phyloP scores from a whole-genome alignment of 2,329 filamentous ascomycete species.

The Helotiales sp. region DNA sequence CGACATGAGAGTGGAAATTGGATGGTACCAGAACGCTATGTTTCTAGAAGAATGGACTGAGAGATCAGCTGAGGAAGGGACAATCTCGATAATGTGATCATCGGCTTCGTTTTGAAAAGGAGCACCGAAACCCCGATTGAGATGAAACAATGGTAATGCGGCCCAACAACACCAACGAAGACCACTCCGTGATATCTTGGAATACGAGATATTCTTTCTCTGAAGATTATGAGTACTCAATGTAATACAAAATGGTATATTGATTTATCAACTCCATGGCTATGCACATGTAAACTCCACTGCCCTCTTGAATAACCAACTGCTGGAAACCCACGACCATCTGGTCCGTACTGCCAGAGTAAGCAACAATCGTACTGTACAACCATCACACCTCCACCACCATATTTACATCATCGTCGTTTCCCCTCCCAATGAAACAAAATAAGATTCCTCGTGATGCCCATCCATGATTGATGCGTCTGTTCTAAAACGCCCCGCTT shows the following conservation, averaged over 20 bases:
- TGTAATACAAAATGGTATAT: too few species aligned
- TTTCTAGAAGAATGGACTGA: not conserved
- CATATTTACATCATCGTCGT: slow-evolving; percentile 17
- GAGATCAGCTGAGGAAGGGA: not conserved
- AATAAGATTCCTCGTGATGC: slow-evolving; percentile 12
- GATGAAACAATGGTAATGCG: not conserved
- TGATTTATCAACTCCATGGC: slow-evolving; percentile 15
- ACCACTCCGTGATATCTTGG: too few species aligned
- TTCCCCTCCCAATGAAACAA: slow-evolving; percentile 12
- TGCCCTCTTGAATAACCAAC: not conserved
- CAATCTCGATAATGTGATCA: not conserved
- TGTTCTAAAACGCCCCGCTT: slow-evolving; percentile 21
- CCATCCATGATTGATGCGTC: slow-evolving; percentile 7
- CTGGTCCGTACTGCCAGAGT: slow-evolving; percentile 2
- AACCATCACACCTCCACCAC: not conserved
- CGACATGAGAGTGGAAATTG: not conserved
- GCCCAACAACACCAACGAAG: not conserved
- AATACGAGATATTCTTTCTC: not conserved
- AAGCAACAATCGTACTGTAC: not conserved
- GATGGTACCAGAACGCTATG: too few species aligned
- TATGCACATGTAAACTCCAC: slow-evolving; percentile 13
- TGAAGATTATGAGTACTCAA: too few species aligned
- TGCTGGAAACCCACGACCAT: not conserved
- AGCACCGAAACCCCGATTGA: not conserved
- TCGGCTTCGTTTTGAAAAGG: not conserved